These are phyloP conservation scores for Tolypocladium album DNA, from an alignment of 2,329 filamentous ascomycete genomes.

Conservation along the genomic window DNA sequence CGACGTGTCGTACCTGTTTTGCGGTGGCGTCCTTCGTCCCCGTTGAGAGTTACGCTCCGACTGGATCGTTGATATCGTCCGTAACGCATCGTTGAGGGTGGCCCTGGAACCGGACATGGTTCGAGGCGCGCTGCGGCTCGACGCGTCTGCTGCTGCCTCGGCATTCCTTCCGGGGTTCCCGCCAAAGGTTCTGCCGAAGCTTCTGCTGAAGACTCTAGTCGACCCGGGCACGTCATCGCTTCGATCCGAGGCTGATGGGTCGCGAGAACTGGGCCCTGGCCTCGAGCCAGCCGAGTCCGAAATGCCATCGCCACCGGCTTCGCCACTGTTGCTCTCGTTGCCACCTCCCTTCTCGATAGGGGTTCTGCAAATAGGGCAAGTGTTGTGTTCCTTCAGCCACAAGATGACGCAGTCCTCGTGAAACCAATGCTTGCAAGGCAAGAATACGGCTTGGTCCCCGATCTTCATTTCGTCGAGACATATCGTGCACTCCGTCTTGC, in stretches of 20 bases:
- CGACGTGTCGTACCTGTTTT: conserved; percentile 21
- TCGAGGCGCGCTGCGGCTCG: neutral
- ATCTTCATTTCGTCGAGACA: conserved; percentile 79
- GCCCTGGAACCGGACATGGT: neutral
- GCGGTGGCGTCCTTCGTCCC: conserved; percentile 14
- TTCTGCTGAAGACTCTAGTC: neutral
- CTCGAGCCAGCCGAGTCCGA: neutral
- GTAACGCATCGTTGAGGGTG: conserved; percentile 18
- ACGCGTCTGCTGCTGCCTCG: neutral
- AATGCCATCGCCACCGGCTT: neutral
- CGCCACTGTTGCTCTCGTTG: conserved; percentile 9
- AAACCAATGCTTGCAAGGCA: conserved; percentile 93
- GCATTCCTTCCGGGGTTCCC: neutral
- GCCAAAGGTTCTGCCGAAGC: neutral
- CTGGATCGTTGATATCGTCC: conserved; percentile 16
- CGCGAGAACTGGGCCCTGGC: neutral
- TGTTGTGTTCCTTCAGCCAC: conserved; percentile 87
- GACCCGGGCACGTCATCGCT: neutral
- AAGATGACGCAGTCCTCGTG: conserved; percentile 71
- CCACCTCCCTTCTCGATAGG: conserved; percentile 33
- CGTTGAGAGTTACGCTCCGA: conserved; percentile 13
- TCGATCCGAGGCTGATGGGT: neutral
- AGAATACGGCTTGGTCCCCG: conserved; percentile 60
- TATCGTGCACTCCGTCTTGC: conserved; percentile 80
- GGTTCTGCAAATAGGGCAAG: conserved; percentile 72